These are phyloP conservation scores for Candida montana DNA, from an alignment of 805 yeast species.

Conservation along the genomic window DNA sequence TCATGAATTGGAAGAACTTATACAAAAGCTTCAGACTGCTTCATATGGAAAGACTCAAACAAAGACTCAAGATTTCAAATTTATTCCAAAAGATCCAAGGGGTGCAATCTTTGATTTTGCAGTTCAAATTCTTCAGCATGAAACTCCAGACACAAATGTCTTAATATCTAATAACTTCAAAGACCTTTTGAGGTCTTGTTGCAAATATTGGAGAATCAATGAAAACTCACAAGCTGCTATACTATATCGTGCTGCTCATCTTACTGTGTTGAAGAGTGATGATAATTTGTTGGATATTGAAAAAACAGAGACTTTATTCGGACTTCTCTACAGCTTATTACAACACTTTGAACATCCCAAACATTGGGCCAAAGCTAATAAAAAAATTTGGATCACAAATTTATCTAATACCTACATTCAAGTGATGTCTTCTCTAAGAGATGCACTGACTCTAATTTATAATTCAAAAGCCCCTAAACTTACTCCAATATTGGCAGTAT, in stretches of 20 bases:
- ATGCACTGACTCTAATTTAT: conserved; percentile 36
- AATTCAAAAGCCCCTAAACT: conserved; percentile 50
- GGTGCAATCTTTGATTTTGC: conserved; percentile 36
- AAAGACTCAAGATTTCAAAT: not conserved
- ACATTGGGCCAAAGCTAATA: conserved; percentile 42
- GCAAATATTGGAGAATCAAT: conserved; percentile 56
- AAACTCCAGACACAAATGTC: conserved; percentile 16
- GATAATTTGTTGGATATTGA: conserved; percentile 27
- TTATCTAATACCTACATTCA: conserved; percentile 42
- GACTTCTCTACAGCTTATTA: conserved; percentile 23
- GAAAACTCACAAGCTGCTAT: conserved; percentile 43
- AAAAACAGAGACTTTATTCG: conserved; percentile 30
- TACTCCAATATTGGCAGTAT: conserved; percentile 43
- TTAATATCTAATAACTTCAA: conserved; percentile 39
- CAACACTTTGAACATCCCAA: conserved; percentile 23
- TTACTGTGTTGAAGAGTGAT: conserved; percentile 25
- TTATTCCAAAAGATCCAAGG: conserved; percentile 40
- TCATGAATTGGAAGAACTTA: conserved; percentile 26
- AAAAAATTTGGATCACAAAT: conserved; percentile 44
- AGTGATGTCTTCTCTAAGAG: conserved; percentile 40
- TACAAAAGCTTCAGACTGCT: conserved; percentile 14
- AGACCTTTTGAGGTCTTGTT: conserved; percentile 39
- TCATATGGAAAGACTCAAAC: not conserved
- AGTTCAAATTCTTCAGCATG: conserved; percentile 39
- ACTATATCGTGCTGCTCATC: conserved; percentile 45